Base-by-base conservation (phyloP, 1,139 yeast genomes). In the Candida albicans region DNA sequence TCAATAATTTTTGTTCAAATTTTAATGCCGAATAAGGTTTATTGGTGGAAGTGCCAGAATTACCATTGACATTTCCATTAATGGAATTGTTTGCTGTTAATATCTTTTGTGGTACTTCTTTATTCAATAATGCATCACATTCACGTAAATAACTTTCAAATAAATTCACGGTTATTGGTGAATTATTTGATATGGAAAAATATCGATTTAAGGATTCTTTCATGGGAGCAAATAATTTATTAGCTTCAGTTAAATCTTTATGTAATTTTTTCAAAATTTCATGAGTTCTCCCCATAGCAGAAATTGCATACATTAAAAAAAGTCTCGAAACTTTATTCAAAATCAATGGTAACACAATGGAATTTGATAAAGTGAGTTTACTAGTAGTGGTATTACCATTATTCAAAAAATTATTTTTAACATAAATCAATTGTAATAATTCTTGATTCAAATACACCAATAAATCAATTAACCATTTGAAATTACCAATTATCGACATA, bases 381-480 rank as follows among this genome's bases (percentile, higher is more conserved):
- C 68, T 61, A 22, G 51, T 49, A 7, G 11, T 55, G 40, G 0
- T 61, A 56, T 40, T 57, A 51, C 22, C 22, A 18, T 18, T 18
- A 18, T 18, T 18, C 22, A 18, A 18, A 18, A 18, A 10, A 3
- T 35, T 35, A 26, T 53, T 52, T 39, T 56, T 54, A 28, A 56
- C 50, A 46, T 57, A 55, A 14, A 65, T 51, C 18, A 73, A 55
- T 40, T 72, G 75, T 14, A 79, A 64, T 18, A 89, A 60, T 51
- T 88, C 95, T 58, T 88, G 95, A 46, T 81, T 79, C 37, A 85
- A 60, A 48, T 77, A 79, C 0, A 81, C 77, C 53, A 87, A 69
- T 45, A 87, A 73, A 57, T 88, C 96, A 34, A 86, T 71, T 46
- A 84, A 73, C 95, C 96, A 89, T 52, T 87, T 75, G n/a, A 84